These are phyloP conservation scores for Nakazawaea holstii DNA, from an alignment of 805 yeast genomes.

Conservation along the genomic window DNA sequence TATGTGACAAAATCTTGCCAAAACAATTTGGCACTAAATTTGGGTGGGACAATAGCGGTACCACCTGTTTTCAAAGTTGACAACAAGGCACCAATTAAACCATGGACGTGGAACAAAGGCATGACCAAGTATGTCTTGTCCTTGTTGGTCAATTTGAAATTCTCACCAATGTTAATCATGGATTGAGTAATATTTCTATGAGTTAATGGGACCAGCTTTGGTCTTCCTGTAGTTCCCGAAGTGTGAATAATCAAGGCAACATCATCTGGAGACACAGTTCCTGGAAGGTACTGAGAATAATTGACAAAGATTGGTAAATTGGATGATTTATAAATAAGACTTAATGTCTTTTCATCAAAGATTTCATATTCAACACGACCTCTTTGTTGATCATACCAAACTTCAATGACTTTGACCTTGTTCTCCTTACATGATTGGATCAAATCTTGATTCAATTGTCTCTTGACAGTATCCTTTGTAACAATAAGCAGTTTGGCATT, in stretches of 20 bases:
- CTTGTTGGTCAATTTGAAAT: slow-evolving; percentile 42
- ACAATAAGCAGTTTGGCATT: slow-evolving; percentile 53
- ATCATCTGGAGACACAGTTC: slow-evolving; percentile 41
- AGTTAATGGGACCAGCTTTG: slow-evolving; percentile 69
- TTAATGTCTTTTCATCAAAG: slow-evolving; percentile 13
- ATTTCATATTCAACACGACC: slow-evolving; percentile 35
- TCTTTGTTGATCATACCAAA: slow-evolving; percentile 38
- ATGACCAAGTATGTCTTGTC: slow-evolving; percentile 63
- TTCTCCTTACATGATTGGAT: slow-evolving; percentile 44
- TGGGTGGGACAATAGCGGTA: slow-evolving; percentile 53
- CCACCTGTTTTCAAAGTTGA: slow-evolving; percentile 60
- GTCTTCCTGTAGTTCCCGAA: slow-evolving; percentile 72
- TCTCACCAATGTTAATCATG: slow-evolving; percentile 50
- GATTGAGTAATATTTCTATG: slow-evolving; percentile 60
- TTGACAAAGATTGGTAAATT: slow-evolving; percentile 26
- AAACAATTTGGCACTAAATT: slow-evolving; percentile 55
- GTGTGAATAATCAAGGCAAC: slow-evolving; percentile 67
- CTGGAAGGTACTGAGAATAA: slow-evolving; percentile 28
- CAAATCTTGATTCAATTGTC: slow-evolving; percentile 28
- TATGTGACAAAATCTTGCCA: slow-evolving; percentile 51
- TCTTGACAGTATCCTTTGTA: slow-evolving; percentile 41
- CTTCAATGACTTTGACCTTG: slow-evolving; percentile 45
- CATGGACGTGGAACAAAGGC: slow-evolving; percentile 80
- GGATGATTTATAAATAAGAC: slow-evolving; percentile 18
- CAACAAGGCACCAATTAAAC: slow-evolving; percentile 59